These are phyloP conservation scores for Torrubiella hemipterigena DNA, from an alignment of 2,329 filamentous ascomycete genomes.

Conservation along the genomic window DNA sequence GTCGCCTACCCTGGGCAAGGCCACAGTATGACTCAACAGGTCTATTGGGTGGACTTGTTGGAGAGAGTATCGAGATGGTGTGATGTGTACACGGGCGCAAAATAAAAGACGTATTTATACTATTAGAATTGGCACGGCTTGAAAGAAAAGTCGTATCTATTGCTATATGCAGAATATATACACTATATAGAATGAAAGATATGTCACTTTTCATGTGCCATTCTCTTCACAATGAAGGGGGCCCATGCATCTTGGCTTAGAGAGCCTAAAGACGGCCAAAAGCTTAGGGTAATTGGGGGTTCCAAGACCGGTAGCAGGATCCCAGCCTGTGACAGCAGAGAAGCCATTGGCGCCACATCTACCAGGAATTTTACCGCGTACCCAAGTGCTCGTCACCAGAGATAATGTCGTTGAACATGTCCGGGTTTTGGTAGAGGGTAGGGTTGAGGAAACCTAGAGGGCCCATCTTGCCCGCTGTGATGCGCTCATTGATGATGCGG, in stretches of 20 bases:
- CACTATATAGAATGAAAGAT: no score
- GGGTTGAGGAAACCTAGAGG: constrained; percentile 24
- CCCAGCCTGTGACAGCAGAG: background rate
- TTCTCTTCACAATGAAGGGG: no score
- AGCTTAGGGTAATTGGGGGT: background rate
- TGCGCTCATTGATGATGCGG: constrained; percentile 20
- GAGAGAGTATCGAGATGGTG: constrained; percentile 9
- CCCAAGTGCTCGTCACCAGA: background rate
- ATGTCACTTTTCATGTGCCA: no score
- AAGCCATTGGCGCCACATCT: background rate
- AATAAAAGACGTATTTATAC: no score
- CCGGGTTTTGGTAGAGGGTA: constrained; percentile 11
- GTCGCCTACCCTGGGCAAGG: constrained; percentile 20
- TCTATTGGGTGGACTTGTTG: constrained; percentile 14
- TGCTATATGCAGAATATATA: no score
- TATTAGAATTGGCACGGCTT: no score
- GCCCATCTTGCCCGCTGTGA: constrained; percentile 15
- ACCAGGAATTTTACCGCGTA: no score
- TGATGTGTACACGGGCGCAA: constrained; percentile 7
- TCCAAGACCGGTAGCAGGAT: background rate
- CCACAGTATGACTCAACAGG: constrained; percentile 17
- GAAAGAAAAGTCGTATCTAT: no score
- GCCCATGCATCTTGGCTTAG: no score
- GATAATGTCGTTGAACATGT: constrained; percentile 12
- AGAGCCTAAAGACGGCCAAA: no score